Conservation (phyloP, 805 yeast species). For the Wickerhamiella musiphila region DNA sequence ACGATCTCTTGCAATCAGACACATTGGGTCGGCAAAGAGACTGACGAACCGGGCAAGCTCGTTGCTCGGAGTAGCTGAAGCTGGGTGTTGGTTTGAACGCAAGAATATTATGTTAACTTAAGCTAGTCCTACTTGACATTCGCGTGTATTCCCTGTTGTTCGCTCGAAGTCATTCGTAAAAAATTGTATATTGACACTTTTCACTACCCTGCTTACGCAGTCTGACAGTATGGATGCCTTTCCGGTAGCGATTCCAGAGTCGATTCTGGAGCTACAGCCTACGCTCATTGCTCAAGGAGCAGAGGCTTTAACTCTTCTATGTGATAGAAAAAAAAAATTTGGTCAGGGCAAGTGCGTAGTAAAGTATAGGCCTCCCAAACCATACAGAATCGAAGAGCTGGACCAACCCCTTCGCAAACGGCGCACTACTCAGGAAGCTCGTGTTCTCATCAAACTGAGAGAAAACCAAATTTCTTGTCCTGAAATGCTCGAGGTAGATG, state of each 20-base stretch:
- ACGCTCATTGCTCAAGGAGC: constrained; percentile 16
- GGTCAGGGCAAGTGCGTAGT: constrained; percentile 31
- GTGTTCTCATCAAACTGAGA: constrained; percentile 44
- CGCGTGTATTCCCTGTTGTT: no score
- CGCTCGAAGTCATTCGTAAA: no score
- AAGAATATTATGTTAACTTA: no score
- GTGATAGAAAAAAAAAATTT: background rate
- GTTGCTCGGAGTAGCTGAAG: no score
- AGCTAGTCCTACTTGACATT: no score
- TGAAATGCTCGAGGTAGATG: constrained; percentile 55
- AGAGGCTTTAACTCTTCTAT: constrained; percentile 14
- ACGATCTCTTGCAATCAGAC: no score
- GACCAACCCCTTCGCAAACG: constrained; percentile 63
- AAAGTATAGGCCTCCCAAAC: constrained; percentile 76
- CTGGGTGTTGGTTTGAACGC: no score
- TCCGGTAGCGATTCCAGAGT: constrained; percentile 10
- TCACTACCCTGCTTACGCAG: no score
- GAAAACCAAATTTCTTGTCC: constrained; percentile 49
- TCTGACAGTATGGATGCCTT: no score
- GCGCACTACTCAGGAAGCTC: constrained; percentile 72
- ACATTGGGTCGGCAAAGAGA: no score
- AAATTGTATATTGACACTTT: no score
- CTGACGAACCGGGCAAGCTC: no score
- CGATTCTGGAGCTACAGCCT: constrained; percentile 6
- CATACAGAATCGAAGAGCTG: constrained; percentile 73